Base-by-base conservation (phyloP, 768 basidiomycete species). In the Neoboletus subvelutipes region DNA sequence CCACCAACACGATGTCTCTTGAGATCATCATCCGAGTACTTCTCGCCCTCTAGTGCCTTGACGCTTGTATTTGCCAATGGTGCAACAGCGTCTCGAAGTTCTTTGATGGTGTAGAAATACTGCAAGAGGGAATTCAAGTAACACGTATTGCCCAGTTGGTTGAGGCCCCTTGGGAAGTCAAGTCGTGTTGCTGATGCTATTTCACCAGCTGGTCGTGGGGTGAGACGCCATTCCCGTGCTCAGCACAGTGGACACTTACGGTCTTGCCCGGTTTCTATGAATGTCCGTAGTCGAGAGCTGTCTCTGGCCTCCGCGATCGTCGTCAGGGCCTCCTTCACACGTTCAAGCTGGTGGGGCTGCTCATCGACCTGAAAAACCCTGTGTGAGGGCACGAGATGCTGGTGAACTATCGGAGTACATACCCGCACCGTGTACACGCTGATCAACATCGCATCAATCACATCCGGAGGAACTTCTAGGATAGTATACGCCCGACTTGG, bases 21-120 rank as follows among this genome's bases (percentile, higher is more conserved):
- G 45, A 93, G 73, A 63, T 93, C 90, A 56, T 92, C 90, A 50
- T 94, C 90, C 5, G 85, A 83, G 51, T 88, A 73, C 58, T 89
- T 91, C 57, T 86, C 86, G 40, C 88, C 85, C 37, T 83, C 86
- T 15, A 86, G 56, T 0, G 77, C 64, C 62, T 86, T 87, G 54
- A 79, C 54, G 47, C 80, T 82, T 39, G 79, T 67, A 55, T 82
- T 79, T 26, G 79, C 80, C 76, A 86, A 78, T 20, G 80, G 83
- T 31, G 75, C 75, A 10, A 96, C 84, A 7, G 89, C 86, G 20
- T 87, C 85, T 33, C 94, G 82, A 28, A 97, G 81, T 36, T 94
- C 91, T 67, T 84, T 89, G 72, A 97, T 93, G n/a, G 94, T 96
- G 70, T 94, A 96, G 70, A 97, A 95, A 70, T 96, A 97, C 88